Conservation (phyloP, 1,139 yeast genomes). For the Arxiozyma bovina region DNA sequence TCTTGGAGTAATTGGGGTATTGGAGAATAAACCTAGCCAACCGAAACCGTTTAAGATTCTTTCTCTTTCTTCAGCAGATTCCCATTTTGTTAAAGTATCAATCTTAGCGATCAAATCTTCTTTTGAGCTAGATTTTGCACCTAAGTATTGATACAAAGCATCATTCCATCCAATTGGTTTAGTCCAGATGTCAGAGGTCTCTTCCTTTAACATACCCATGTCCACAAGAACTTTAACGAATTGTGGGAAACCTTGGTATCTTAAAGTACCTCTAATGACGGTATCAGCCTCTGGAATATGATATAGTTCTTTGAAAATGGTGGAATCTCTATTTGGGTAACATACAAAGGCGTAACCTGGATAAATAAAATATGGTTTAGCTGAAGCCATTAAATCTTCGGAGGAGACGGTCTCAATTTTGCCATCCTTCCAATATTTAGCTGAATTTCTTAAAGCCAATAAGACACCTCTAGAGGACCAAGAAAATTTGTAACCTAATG, state of each 20-base stretch:
- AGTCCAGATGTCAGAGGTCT: constrained; percentile 49
- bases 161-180: constrained; percentile 74
- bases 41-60: constrained; percentile 81
- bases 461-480: constrained; percentile 99
- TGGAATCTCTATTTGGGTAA: constrained; percentile 97
- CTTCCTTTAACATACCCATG: constrained; percentile 83
- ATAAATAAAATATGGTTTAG: constrained; percentile 89
- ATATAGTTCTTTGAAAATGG: constrained; percentile 85
- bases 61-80: constrained; percentile 71
- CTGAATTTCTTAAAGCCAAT: constrained; percentile 88
- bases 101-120: constrained; percentile 69
- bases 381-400: constrained; percentile 90
- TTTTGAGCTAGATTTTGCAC: constrained; percentile 61
- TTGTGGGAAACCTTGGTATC: constrained; percentile 98
- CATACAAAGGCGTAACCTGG: constrained; percentile 94
- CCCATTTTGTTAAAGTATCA: constrained; percentile 69
- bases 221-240: constrained; percentile 92
- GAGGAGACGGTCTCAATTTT: constrained; percentile 69
- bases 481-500: constrained; percentile 95
- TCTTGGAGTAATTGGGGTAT: constrained; percentile 68
- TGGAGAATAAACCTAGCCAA: constrained; percentile 91
- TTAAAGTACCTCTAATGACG: constrained; percentile 90
- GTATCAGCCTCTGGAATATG: constrained; percentile 96
- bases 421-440: constrained; percentile 83
- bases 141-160: constrained; percentile 68